Base-by-base conservation (phyloP, 2,329 filamentous ascomycete genomes). In the Microcera coccophila region DNA sequence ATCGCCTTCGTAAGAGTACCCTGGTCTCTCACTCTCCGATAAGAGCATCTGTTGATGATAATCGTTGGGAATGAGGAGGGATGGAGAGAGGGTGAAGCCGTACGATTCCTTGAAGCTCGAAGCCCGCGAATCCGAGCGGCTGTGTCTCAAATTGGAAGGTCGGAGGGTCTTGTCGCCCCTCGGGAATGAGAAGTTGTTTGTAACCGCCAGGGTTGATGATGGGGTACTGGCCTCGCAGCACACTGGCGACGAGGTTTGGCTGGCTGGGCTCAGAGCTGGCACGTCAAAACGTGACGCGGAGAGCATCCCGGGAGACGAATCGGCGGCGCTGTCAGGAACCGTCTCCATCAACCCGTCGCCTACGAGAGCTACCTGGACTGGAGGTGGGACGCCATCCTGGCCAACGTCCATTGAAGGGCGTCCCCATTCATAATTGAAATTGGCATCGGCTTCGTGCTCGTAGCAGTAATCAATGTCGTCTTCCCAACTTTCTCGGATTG, bases 401-500 rank as follows among this genome's bases (percentile, higher is more conserved):
- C 54, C 46, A 14, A 53, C 57, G 36, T 81, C 78, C 39, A 76
- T 53, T 0, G 79, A 82, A 3, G 72, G 67, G 14, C 76, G 74
- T 44, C 81, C 78, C 81, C 81, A 84, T 34, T 81, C 75, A 52
- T 82, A 84, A 48, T 84, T 75, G 56, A 79, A 84, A 60, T 84
- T 71, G 7, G 80, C 81, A 59, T 85, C 82, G 11, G 75, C 79
- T 50, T 81, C 81, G 53, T 85, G 78, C 50, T 84, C 81, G 55
- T 85, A 85, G 57, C 79, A 84, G 61, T 84, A 85, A 57, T 85
- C 82, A 47, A 85, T 84, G 48, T 80, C 80, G 39, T 83, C 80
- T 54, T 85, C 82, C 82, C 82, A 85, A 52, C 68, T 81, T 52
- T 74, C 72, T 7, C 64, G 63, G 17, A 60, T 53, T n/a, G 54